phyloP scores from a whole-genome alignment of 768 basidiomycete genomes.

The Hygrocybe punicea region DNA sequence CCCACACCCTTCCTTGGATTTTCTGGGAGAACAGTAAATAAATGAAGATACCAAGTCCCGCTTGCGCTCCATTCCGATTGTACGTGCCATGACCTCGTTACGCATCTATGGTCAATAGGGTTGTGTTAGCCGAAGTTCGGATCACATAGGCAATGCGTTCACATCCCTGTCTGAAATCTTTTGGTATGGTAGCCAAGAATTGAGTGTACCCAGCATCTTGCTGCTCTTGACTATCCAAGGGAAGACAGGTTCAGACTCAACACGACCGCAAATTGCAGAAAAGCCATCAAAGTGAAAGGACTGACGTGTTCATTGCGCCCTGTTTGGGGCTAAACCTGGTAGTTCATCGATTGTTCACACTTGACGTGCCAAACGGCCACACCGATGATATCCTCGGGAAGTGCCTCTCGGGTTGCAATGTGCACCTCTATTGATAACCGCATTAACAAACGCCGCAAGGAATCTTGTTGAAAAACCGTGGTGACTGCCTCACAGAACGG shows the following conservation, averaged over 20 bases:
- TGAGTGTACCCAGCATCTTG: background rate
- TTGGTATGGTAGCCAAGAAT: background rate
- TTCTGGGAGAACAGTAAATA: background rate
- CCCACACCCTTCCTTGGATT: constrained; percentile 1
- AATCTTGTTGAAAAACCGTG: background rate
- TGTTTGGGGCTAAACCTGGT: background rate
- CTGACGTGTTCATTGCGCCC: background rate
- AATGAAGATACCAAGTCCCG: background rate
- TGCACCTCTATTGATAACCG: background rate
- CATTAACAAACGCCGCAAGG: background rate
- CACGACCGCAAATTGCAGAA: background rate
- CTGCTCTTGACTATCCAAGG: background rate
- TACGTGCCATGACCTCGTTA: background rate
- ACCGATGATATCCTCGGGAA: background rate
- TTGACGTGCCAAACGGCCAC: background rate
- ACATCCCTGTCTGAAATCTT: background rate
- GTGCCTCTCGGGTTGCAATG: background rate
- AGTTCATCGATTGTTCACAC: background rate
- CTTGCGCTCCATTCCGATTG: background rate
- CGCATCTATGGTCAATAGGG: background rate
- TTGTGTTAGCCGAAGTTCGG: background rate
- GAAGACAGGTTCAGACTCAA: background rate
- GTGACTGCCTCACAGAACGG: too few species aligned
- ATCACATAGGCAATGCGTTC: background rate
- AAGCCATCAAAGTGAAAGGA: background rate